Base-by-base conservation (phyloP, 768 basidiomycete genomes). In the Amanita rimosa region DNA sequence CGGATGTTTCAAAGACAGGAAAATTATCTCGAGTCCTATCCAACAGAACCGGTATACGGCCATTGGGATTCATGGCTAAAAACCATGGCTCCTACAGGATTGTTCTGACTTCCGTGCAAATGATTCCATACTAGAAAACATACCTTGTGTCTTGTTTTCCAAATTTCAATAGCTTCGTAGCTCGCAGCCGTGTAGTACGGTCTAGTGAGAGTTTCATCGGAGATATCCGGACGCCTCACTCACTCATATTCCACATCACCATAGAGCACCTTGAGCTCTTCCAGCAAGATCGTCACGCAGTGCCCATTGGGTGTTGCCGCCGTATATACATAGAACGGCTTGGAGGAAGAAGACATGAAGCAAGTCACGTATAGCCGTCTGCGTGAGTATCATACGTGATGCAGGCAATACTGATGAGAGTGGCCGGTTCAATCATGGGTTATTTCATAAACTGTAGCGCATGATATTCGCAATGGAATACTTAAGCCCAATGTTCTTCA, bases 1-100 rank as follows among this genome's bases (percentile, higher is more conserved):
- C 88, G 2, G 83, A 78, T 6, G 78, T 81, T 60, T 91, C 88
- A 54, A 89, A 89, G 34, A 88, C 75, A 4, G 56, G 55, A 57
- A 88, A 87, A 55, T 81, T 66, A 54, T 77, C 69, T 52, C 78
- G 75, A 16, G 70, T 65, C 48, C 71, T 73, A 59, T 89, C 83
- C 27, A 79, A 66, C 31, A 89, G 63, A 22, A 73, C 72, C 3
- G 86, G 85, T 46, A 89, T 86, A 42, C 84, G 62, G 26, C 82
- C 81, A 52, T 84, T 86, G 6, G 81, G 84, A 61, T 85, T 86
- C 54, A 83, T 58, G 36, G 76, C 71, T 52, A 91, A 72, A 66
- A 83, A 92, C 83, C 83, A 89, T 0, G 74, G 73, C 59, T 85
- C 71, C 67, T 73, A 42, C 9, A 41, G 21, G 1, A 40, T 40